phyloP scores from a whole-genome alignment of 2,329 filamentous ascomycete species.

The Tolypocladium sp. region DNA sequence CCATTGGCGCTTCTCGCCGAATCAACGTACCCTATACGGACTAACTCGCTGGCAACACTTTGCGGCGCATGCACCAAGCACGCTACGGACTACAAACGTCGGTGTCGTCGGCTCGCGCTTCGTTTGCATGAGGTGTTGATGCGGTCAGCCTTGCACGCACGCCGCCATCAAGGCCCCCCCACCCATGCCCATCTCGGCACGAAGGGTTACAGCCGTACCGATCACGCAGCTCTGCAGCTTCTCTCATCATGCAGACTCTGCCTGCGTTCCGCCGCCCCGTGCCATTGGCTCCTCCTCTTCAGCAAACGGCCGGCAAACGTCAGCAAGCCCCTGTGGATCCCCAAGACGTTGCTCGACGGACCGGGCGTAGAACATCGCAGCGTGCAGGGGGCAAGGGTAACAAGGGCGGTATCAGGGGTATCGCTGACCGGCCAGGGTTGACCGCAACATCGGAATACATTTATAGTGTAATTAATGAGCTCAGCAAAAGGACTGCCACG shows the following conservation, averaged over 20 bases:
- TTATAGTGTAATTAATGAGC: not conserved
- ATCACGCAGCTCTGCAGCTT: not conserved
- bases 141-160: not conserved
- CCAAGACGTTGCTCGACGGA: not conserved
- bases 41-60: not conserved
- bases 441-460: constrained; percentile 1
- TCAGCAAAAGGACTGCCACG: constrained; percentile 9
- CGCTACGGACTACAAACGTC: not conserved
- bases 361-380: not conserved
- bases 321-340: not conserved
- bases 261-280: not conserved
- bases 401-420: constrained; percentile 1
- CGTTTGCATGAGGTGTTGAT: not conserved
- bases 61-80: not conserved
- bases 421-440: constrained; percentile 2
- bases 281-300: not conserved
- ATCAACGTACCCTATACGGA: not conserved
- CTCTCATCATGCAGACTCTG: not conserved
- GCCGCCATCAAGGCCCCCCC: not conserved
- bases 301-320: not conserved
- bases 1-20: not conserved
- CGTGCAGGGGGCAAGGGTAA: not conserved
- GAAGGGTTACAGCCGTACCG: not conserved
- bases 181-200: not conserved
- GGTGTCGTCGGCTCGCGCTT: not conserved